These are phyloP conservation scores for Abortiporus biennis DNA, from an alignment of 1,284 basidiomycete genomes.

Conservation along the genomic window DNA sequence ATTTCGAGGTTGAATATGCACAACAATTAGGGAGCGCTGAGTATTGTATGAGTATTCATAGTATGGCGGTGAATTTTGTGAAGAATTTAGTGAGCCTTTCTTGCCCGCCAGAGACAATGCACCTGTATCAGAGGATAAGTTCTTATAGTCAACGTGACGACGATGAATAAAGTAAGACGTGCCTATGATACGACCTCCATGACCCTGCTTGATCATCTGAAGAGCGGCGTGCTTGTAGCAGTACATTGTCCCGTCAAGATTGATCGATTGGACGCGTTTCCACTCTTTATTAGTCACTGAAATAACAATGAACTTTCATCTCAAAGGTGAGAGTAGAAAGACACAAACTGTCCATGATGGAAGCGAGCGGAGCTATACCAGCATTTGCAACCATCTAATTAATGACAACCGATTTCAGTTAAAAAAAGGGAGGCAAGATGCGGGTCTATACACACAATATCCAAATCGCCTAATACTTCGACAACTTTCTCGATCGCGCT, in stretches of 20 bases:
- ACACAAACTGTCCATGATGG: slow-evolving; percentile 18
- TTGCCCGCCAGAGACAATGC: slow-evolving; percentile 6
- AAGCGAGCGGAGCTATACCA: slow-evolving; percentile 19
- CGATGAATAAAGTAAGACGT: neutral
- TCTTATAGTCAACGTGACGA: neutral
- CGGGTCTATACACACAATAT: slow-evolving; percentile 11
- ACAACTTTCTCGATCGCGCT: slow-evolving; percentile 17
- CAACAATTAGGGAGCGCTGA: slow-evolving; percentile 5
- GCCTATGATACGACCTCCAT: slow-evolving; percentile 24
- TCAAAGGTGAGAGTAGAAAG: neutral
- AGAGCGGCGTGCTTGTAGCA: slow-evolving; percentile 24
- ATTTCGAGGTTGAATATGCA: slow-evolving; percentile 18
- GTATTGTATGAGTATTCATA: neutral
- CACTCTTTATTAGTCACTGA: slow-evolving; percentile 13
- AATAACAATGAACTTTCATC: neutral
- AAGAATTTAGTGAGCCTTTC: neutral
- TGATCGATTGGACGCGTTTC: slow-evolving; percentile 18
- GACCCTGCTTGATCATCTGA: slow-evolving; percentile 23
- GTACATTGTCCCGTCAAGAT: slow-evolving; percentile 21
- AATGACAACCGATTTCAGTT: neutral
- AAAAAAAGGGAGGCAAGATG: neutral
- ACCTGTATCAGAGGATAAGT: slow-evolving; percentile 1
- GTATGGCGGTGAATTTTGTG: neutral
- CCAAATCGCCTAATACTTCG: slow-evolving; percentile 15
- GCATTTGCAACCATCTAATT: slow-evolving; percentile 28